Percentiles rank a stretch among this genome's conserved stretches.
These are phyloP conservation scores for Ceratorhiza oryzae-sativae DNA, from an alignment of 1,284 basidiomycete species.

Conservation along the genomic window DNA sequence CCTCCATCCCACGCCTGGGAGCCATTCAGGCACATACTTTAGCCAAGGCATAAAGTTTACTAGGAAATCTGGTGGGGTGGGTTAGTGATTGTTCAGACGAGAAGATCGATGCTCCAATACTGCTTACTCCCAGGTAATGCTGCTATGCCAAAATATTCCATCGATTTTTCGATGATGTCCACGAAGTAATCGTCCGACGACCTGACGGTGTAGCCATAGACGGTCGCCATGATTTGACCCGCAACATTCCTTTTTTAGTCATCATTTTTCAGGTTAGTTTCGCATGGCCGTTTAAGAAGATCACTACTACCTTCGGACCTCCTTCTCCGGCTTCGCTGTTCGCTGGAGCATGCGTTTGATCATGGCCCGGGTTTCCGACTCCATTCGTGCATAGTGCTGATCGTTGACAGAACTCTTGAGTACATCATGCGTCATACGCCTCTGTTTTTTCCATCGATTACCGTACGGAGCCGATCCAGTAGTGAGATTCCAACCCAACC, in stretches of 20 bases:
- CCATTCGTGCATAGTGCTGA: conserved; percentile 12
- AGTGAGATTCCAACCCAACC: conserved; percentile 11
- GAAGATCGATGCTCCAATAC: neutral
- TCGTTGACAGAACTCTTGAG: conserved; percentile 7
- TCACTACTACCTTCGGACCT: conserved; percentile 18
- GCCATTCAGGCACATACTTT: conserved; percentile 1
- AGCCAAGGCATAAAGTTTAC: conserved; percentile 26
- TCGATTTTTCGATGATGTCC: neutral
- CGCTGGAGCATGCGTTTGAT: neutral
- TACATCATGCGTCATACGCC: conserved; percentile 21
- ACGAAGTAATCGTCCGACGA: conserved; percentile 6
- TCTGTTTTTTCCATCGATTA: conserved; percentile 7
- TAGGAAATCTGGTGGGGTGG: neutral
- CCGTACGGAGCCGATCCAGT: conserved; percentile 13
- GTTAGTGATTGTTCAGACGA: neutral
- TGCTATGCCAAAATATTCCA: conserved; percentile 1
- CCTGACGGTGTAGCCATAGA: conserved; percentile 31
- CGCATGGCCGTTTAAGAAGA: too few relatives aligned
- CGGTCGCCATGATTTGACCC: conserved; percentile 12
- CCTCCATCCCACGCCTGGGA: conserved; percentile 12
- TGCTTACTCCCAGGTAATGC: conserved; percentile 24
- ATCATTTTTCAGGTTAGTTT: too few relatives aligned
- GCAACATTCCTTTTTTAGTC: neutral
- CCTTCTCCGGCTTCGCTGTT: neutral
- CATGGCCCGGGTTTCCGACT: neutral